A percentile compares a stretch with the other conserved stretches of the same genome.
phyloP scores from a whole-genome alignment of 2,329 filamentous ascomycete genomes.

The Graphilbum sp. region DNA sequence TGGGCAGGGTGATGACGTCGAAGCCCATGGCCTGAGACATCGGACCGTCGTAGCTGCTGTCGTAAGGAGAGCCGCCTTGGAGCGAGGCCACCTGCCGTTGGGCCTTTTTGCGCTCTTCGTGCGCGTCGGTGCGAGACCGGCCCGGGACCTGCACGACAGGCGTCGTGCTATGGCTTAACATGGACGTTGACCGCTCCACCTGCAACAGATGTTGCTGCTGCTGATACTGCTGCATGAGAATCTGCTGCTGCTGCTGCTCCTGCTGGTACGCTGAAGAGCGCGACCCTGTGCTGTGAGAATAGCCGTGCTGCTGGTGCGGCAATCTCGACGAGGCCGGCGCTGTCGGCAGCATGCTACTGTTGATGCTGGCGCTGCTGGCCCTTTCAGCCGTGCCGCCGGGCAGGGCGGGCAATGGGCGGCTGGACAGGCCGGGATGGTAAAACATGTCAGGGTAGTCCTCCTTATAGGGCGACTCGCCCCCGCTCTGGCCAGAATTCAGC shows the following conservation, averaged over 20 bases:
- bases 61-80: constrained; percentile 22
- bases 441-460: constrained; percentile 81
- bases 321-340: constrained; percentile 26
- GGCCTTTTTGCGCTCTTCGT: constrained; percentile 44
- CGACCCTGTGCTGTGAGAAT: constrained; percentile 32
- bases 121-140: constrained; percentile 85
- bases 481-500: constrained; percentile 37
- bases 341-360: constrained; percentile 31
- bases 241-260: constrained; percentile 31
- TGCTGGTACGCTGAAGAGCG: constrained; percentile 19
- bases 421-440: constrained; percentile 69
- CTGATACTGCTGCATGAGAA: constrained; percentile 32
- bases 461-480: constrained; percentile 48
- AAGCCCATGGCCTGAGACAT: constrained; percentile 44
- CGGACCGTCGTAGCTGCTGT: constrained; percentile 40
- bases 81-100: constrained; percentile 35
- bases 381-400: constrained; percentile 49
- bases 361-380: constrained; percentile 10
- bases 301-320: constrained; percentile 31
- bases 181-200: constrained; percentile 60
- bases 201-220: constrained; percentile 31
- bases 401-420: constrained; percentile 46
- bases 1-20: constrained; percentile 71
- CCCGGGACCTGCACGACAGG: constrained; percentile 69
- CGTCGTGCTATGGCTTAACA: constrained; percentile 67